Evolutionary conservation across 805 yeast species (phyloP).

Genomic region (Candida ulmi): DNA sequence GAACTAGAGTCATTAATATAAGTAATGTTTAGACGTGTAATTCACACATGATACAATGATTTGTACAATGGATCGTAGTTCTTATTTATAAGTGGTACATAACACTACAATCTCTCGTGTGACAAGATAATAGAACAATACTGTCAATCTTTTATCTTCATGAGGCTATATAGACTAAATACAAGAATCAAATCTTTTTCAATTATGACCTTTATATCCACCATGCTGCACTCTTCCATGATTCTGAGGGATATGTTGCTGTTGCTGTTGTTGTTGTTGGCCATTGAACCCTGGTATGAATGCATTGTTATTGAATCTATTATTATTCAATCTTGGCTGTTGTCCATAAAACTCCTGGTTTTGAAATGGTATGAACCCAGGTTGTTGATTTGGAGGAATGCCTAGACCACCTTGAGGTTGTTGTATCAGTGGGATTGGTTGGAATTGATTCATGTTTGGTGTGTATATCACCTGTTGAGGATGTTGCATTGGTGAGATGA

Average conservation of each 20-base stretch:
- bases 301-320: not conserved
- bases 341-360: not conserved
- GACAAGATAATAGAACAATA: too few relatives aligned
- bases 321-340: not conserved
- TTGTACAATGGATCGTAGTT: too few relatives aligned
- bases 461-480: slow-evolving; percentile 1
- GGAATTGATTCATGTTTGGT: slow-evolving; percentile 8
- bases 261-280: too few relatives aligned
- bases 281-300: not conserved
- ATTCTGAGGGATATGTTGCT: not conserved
- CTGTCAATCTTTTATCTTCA: too few relatives aligned
- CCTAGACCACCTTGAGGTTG: slow-evolving; percentile 4
- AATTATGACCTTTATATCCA: not conserved
- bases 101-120: too few relatives aligned
- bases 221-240: slow-evolving; percentile 1
- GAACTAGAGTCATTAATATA: too few relatives aligned
- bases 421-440: slow-evolving; percentile 17
- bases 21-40: too few relatives aligned
- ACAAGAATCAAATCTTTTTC: too few relatives aligned
- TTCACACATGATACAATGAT: too few relatives aligned
- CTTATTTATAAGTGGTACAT: too few relatives aligned
- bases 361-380: not conserved
- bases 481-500: slow-evolving; percentile 4
- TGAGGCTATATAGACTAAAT: too few relatives aligned
- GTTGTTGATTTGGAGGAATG: not conserved